Base-by-base conservation (phyloP, 2,329 filamentous ascomycete species). In the Microcera coccophila region DNA sequence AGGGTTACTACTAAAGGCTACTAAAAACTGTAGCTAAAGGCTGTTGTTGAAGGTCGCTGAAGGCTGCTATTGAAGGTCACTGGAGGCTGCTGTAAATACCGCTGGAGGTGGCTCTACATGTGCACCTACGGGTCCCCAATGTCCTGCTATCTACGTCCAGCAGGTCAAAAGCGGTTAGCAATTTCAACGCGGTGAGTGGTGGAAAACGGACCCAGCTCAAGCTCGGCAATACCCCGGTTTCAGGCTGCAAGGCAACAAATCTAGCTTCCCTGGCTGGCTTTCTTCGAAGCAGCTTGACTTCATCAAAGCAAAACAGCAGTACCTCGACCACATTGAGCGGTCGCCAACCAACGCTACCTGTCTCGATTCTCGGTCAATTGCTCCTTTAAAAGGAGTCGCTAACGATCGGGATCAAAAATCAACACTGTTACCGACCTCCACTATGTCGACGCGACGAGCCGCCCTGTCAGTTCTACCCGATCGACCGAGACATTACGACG, bases 391-490 rank as follows among this genome's bases (percentile, higher is more conserved):
- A 57, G 43, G 50, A 52, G 38, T 35, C 38, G 44, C 39, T 42
- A 37, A 43, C 45, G 39, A 48, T 38, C 50, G 48, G 40, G 40
- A 31, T 39, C 44, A 39, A 40, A 36, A 38, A 46, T 41, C 42
- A 46, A 41, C 41, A 32, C 29, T 7, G 15, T 9, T 16, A 14
- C n/a, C 20, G 9, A 9, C 10, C 41, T 26, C 28, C 39, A 50
- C 31, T 42, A 62, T 64, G 61, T 58, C 61, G 48, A 61, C 61
- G 49, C 68, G 70, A 63, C 72, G 70, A 60, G 75, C 74, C 55
- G 70, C 71, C 21, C 53, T 78, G 75, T 78, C 50, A 71, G 75
- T 61, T 31, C 40, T 20, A 36, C 46, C 45, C 45, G 44, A 53
- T 39, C 36, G 41, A 38, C 39, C 34, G 20, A 47, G 18, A 17